Evolutionary conservation across 176 grass and related monocot species (phyloP).

Genomic region (Bonia amplexicaulis): DNA sequence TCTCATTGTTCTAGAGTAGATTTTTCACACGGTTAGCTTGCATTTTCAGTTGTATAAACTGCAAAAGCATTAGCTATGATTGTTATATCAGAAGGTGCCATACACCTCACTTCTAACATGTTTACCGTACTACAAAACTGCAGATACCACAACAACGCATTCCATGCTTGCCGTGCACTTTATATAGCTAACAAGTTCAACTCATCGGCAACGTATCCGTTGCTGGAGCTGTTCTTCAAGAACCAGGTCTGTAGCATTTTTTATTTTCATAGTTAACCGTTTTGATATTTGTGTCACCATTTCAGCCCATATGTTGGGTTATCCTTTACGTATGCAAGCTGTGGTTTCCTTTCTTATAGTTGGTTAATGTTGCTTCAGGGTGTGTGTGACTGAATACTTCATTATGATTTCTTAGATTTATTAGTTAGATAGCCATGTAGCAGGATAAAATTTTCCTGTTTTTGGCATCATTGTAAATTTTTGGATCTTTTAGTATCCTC

Average conservation of each 20-base stretch:
- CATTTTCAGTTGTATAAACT: background rate
- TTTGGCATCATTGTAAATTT: background rate
- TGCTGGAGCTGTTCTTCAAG: constrained; percentile 87
- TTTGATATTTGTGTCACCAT: background rate
- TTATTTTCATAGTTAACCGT: background rate
- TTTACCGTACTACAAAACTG: constrained; percentile 8
- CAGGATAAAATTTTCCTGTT: background rate
- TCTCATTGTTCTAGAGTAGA: background rate
- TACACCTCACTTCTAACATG: background rate
- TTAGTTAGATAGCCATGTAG: background rate
- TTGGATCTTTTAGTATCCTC: background rate
- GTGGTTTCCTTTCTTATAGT: background rate
- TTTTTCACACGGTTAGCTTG: background rate
- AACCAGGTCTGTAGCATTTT: constrained; percentile 51
- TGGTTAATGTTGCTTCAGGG: background rate
- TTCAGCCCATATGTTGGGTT: background rate
- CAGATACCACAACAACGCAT: constrained; percentile 90
- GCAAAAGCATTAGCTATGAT: background rate
- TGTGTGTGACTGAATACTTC: background rate
- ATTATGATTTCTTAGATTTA: background rate
- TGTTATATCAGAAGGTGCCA: background rate
- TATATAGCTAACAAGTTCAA: constrained; percentile 90
- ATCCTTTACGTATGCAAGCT: background rate
- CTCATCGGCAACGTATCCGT: constrained; percentile 70
- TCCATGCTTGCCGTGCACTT: constrained; percentile 74